These are phyloP conservation scores for Neurospora crassa DNA, from an alignment of 2,329 filamentous ascomycete species.

Conservation along the genomic window DNA sequence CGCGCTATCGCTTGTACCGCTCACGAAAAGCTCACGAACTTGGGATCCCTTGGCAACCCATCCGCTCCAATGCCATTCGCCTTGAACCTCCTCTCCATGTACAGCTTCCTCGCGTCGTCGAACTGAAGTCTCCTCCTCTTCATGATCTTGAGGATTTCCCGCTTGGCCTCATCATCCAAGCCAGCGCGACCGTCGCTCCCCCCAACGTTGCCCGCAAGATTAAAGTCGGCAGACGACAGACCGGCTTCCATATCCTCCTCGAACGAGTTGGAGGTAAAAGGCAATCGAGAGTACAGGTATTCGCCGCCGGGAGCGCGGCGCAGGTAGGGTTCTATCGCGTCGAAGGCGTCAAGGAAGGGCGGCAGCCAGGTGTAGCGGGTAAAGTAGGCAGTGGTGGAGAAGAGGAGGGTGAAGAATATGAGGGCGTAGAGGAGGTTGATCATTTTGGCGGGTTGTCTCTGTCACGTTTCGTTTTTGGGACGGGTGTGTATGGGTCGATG, in stretches of 20 bases:
- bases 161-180: slow-evolving; percentile 70
- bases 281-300: slow-evolving; percentile 69
- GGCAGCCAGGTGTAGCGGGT: slow-evolving; percentile 71
- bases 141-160: slow-evolving; percentile 83
- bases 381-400: slow-evolving; percentile 69
- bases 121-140: slow-evolving; percentile 73
- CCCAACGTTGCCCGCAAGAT: slow-evolving; percentile 70
- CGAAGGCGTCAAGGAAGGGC: slow-evolving; percentile 44
- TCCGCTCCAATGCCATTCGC: slow-evolving; percentile 84
- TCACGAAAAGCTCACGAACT: slow-evolving; percentile 87
- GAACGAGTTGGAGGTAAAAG: slow-evolving; percentile 65
- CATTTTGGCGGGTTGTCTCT: slow-evolving; percentile 40
- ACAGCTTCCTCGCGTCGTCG: slow-evolving; percentile 80
- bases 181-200: slow-evolving; percentile 70
- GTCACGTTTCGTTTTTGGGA: not conserved
- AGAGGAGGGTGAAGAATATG: slow-evolving; percentile 59
- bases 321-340: slow-evolving; percentile 35
- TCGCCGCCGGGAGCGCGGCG: slow-evolving; percentile 36
- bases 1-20: not conserved
- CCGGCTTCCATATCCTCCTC: slow-evolving; percentile 79
- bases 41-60: slow-evolving; percentile 80
- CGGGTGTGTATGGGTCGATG: not conserved
- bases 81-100: slow-evolving; percentile 77
- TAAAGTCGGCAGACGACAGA: slow-evolving; percentile 73
- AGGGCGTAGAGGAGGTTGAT: slow-evolving; percentile 72